Evolutionary conservation across 1,139 yeast species (phyloP).

Genomic region (Debaryomyces nepalensis): DNA sequence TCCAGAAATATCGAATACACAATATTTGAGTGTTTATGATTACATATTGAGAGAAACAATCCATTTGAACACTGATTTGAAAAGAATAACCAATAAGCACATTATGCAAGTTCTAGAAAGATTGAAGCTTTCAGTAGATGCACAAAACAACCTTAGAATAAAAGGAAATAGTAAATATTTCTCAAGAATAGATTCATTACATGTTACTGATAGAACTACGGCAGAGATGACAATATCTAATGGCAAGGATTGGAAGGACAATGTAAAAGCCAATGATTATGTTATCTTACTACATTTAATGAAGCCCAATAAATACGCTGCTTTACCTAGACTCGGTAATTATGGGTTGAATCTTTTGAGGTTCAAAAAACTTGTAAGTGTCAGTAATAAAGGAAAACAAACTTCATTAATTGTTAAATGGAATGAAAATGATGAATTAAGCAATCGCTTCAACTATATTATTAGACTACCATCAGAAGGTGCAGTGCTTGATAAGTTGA

Average conservation of each 20-base stretch:
- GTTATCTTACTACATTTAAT: constrained; percentile 29
- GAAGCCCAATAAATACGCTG: constrained; percentile 38
- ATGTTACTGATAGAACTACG: constrained; percentile 9
- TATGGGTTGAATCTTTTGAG: constrained; percentile 30
- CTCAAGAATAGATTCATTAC: constrained; percentile 18
- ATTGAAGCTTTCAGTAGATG: constrained; percentile 19
- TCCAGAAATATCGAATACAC: constrained; percentile 14
- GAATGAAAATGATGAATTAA: constrained; percentile 11
- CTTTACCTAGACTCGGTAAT: constrained; percentile 24
- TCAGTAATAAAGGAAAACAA: not conserved
- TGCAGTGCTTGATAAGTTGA: not conserved
- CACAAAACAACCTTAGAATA: constrained; percentile 23
- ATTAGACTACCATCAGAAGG: constrained; percentile 14
- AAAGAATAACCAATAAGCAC: constrained; percentile 19
- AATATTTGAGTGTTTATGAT: constrained; percentile 39
- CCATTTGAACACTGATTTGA: not conserved
- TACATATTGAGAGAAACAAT: constrained; percentile 27
- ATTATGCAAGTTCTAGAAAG: constrained; percentile 26
- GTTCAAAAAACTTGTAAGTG: constrained; percentile 20
- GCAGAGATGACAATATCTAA: constrained; percentile 7
- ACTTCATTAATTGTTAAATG: not conserved
- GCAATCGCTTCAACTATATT: constrained; percentile 15
- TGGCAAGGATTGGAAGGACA: constrained; percentile 10
- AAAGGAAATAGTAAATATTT: constrained; percentile 40
- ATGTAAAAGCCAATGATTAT: constrained; percentile 4